Evolutionary conservation across 2,329 filamentous ascomycete genomes (phyloP), one percentile per base, ranked within the genome.

Genomic region (Stachybotrys chlorohalonatus): DNA sequence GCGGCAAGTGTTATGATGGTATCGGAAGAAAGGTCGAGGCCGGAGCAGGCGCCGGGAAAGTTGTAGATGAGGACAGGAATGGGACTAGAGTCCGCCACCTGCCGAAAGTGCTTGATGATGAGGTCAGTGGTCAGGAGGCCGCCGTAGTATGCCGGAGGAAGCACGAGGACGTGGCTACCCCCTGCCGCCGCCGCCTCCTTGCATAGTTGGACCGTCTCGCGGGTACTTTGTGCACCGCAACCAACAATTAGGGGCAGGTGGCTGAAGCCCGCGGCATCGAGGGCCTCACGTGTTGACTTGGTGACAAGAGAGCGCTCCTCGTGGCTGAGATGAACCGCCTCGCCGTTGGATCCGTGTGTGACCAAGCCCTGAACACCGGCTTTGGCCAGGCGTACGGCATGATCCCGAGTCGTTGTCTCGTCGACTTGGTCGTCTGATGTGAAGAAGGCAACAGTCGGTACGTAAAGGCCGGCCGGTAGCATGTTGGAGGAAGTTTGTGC

Each of bases 291-390:
- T 3, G 84, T 87, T 24, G 80, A 75, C 53, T 71, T 72, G n/a
- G 82, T 87, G 58, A 89, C 75, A 53, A 77, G 71, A 52, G 80
- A 78, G 51, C 86, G 79, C 68, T 90, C 86, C n/a, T 79, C 75
- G 58, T 80, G 81, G 53, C 81, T 80, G 9, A 89, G 75, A 64
- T 89, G 85, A 3, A 86, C 84, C 0, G 86, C 86, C 71, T 90
- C 87, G 62, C 86, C 87, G 64, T 89, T 90, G 62, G 83, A 87
- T 46, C 86, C 85, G 66, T 88, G 85, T 4, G 82, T 83, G 17
- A 87, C 81, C 52, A 90, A 74, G 48, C 86, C 86, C 16, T 84
- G 77, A 47, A 89, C 77, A 42, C 85, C 85, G 24, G 83, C 78
- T 54, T 79, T 69, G 49, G 81, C 83, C 3, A 89, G 78, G 52